Conservation (phyloP, 1,284 basidiomycete genomes). For the Trichosporon sp. region DNA sequence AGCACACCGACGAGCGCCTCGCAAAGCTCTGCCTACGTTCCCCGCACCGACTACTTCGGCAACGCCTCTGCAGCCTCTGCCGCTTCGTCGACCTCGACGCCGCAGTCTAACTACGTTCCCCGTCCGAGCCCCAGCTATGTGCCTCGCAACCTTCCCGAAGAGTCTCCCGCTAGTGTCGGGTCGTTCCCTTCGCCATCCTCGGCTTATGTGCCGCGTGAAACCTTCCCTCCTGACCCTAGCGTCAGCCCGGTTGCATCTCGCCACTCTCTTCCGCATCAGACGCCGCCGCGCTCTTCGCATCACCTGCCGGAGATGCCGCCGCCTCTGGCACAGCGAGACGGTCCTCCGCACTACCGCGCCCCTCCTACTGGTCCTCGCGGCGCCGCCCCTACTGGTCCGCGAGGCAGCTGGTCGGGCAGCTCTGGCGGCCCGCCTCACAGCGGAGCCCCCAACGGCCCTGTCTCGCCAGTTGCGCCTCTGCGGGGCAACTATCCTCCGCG, state of each 20-base stretch:
- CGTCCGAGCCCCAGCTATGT: conserved; percentile 16
- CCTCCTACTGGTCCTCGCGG: conserved; percentile 19
- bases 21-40: conserved; percentile 19
- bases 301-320: conserved; percentile 16
- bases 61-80: not conserved
- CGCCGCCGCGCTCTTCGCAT: conserved; percentile 12
- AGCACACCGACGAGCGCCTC: not conserved
- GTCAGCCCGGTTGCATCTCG: conserved; percentile 7
- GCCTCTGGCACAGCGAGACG: conserved; percentile 13
- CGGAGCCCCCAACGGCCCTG: conserved; percentile 7
- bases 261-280: conserved; percentile 9
- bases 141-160: conserved; percentile 8
- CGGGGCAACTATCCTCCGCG: conserved; percentile 10
- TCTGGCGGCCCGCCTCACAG: not conserved
- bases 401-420: conserved; percentile 10
- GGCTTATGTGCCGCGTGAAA: conserved; percentile 6
- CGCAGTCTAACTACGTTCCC: conserved; percentile 6
- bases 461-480: conserved; percentile 14
- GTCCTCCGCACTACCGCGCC: conserved; percentile 14
- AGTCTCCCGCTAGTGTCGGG: not conserved
- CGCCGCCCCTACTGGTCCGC: conserved; percentile 16
- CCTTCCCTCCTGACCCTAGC: not conserved
- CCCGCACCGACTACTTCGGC: conserved; percentile 27
- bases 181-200: not conserved
- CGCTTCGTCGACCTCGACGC: not conserved